phyloP scores from a whole-genome alignment of 768 basidiomycete genomes.

The Kwoniella dendrophila region DNA sequence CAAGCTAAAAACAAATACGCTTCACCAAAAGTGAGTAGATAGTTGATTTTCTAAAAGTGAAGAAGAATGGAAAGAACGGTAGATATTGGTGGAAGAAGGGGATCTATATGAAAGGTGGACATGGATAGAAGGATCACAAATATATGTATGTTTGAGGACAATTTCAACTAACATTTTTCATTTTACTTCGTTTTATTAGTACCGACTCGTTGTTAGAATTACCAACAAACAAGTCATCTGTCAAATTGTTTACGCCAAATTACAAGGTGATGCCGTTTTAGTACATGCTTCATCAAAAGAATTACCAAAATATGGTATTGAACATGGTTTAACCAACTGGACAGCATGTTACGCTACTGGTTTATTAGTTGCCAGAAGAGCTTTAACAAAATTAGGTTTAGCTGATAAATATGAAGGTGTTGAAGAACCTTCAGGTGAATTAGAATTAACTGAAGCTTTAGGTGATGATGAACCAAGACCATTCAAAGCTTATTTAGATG shows the following conservation, averaged over 20 bases:
- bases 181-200: conserved; percentile 31
- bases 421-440: conserved; percentile 82
- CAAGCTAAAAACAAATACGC: conserved; percentile 99
- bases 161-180: not conserved
- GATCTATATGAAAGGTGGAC: not conserved
- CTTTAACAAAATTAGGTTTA: conserved; percentile 89
- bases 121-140: not conserved
- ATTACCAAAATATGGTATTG: conserved; percentile 93
- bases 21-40: conserved; percentile 87
- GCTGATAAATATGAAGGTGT: conserved; percentile 98
- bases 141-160: not conserved
- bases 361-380: conserved; percentile 90
- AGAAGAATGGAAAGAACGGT: not conserved
- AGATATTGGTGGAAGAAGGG: conserved; percentile 8
- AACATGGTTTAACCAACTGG: conserved; percentile 99
- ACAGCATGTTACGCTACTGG: conserved; percentile 97
- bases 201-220: conserved; percentile 88
- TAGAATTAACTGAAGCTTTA: conserved; percentile 77
- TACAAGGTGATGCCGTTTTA: conserved; percentile 82
- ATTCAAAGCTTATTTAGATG: conserved; percentile 99
- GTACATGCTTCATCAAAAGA: conserved; percentile 84
- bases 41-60: not conserved
- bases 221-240: conserved; percentile 95
- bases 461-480: conserved; percentile 94
- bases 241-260: conserved; percentile 87